Percentiles rank a stretch among this genome's conserved stretches.
Conservation (phyloP, 164 flowering plant species). For the Piper longum region DNA sequence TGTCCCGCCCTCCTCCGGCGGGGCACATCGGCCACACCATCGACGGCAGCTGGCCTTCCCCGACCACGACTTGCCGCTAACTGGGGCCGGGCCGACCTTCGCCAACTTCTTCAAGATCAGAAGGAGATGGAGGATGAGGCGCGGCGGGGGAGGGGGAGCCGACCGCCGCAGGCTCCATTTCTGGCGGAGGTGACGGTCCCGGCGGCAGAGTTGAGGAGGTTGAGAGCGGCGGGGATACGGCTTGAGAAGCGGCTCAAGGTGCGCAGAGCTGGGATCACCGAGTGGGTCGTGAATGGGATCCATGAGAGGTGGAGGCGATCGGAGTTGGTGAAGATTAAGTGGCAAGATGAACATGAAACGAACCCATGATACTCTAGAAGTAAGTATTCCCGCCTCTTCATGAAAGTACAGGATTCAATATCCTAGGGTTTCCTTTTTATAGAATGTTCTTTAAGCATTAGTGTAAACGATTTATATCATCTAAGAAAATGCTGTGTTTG, state of each 20-base stretch:
- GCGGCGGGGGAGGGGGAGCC: slow-evolving; percentile 11
- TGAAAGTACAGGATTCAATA: no score
- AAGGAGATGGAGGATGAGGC: slow-evolving; percentile 12
- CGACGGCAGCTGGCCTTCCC: slow-evolving; percentile 83
- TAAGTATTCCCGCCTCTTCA: slow-evolving; percentile 4
- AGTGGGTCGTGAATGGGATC: slow-evolving; percentile 89
- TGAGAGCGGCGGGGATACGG: slow-evolving; percentile 42
- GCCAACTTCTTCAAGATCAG: slow-evolving; percentile 33
- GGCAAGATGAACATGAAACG: slow-evolving; percentile 83
- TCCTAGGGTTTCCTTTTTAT: no score
- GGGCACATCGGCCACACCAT: slow-evolving; percentile 69
- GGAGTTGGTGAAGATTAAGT: slow-evolving; percentile 71
- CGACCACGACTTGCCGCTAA: slow-evolving; percentile 69
- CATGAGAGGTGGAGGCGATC: slow-evolving; percentile 80
- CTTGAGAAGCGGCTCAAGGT: slow-evolving; percentile 59
- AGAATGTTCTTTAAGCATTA: no score
- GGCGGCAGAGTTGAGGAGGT: slow-evolving; percentile 49
- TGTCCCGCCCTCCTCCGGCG: slow-evolving; percentile 40
- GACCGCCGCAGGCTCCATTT: slow-evolving; percentile 31
- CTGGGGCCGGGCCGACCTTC: slow-evolving; percentile 53
- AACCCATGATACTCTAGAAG: slow-evolving; percentile 91
- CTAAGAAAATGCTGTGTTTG: no score
- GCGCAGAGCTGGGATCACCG: slow-evolving; percentile 88
- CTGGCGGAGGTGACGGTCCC: slow-evolving; percentile 66
- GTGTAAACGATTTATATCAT: no score